Base-by-base conservation (phyloP, 352 stramenopile species). In the Pythium oligandrum region DNA sequence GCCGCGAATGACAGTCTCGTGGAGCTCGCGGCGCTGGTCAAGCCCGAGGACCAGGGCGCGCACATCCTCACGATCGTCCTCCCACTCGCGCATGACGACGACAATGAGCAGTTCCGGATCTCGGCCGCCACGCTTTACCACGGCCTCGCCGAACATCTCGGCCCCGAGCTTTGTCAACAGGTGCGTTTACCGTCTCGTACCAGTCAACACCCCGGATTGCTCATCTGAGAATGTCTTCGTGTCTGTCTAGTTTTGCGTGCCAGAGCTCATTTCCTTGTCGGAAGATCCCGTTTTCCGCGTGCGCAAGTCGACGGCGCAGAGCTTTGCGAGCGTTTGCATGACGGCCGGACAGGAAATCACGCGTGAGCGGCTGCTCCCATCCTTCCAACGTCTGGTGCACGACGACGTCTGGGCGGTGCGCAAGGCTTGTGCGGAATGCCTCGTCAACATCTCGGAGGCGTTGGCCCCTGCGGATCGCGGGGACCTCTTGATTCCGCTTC, bases 341-440 rank as follows among this genome's bases (percentile, higher is more conserved):
- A 93, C 83, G 32, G 88, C 85, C 4, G 82, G 81, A 4, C 64
- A 66, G 11, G 71, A 86, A 37, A 56, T 94, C 26, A 95, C 87
- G 40, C 77, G 81, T 40, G 84, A 96, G 43, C 74, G 88, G 11
- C 68, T 98, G 6, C 59, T 98, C 11, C 93, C 94, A 4, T 83
- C 88, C 1, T 98, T 98, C 72, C 73, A 93, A 49, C 57, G 73
- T 40, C 78, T 98, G 1, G 86, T 84, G n/a, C 84, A 83, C 12
- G 94, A 98, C 66, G 90, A 98, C 59, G 96, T 98, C 48, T 98
- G 93, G 71, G 83, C 88, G 34, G 92, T 98, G 26, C 86, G 92
- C 4, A 97, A 97, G 63, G 88, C 90, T 2, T 98, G 90, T 55
- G 91, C 90, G 1, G 92, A 98, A 71, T 93, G 75, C 42, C 61